Evolutionary conservation across 495 filamentous ascomycete species (phyloP), one percentile per base, ranked within the genome.

Genomic region (Talaromyces proteolyticus): DNA sequence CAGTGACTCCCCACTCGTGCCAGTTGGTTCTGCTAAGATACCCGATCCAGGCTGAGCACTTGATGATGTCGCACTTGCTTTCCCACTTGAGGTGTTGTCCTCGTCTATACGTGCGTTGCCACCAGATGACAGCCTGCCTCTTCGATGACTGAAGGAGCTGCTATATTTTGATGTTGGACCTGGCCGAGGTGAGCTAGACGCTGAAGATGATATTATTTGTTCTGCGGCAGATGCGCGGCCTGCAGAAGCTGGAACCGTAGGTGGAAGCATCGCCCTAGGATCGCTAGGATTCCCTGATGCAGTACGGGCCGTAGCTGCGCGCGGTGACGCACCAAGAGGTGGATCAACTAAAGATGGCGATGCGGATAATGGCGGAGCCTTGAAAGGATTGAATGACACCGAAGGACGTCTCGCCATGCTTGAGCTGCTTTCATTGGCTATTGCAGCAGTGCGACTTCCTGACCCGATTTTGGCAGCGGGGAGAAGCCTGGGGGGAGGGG

Each of bases 351-450:
- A 67, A 6, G 81, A 79, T 6, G 93, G 93, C 8, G 92, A 97
- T n/a, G 87, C 87, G 14, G 91, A 94, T 16, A 98, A 76, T 17
- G 92, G 91, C 7, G 91, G 89, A 6, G 91, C 89, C 68, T 97
- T 98, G 69, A 98, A 98, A 1, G 92, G 86, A 60, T 91, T 87
- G 60, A 96, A 95, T 2, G 91, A 95, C 14, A 95, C 79, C 0
- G 91, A 97, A 8, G 88, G 80, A n/a, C 91, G 83, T 53, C 88
- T 76, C 42, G 78, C 69, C 21, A 78, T 65, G 53, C 58, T 82
- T 57, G 65, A 73, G 46, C 49, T 73, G 34, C 77, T 74, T 51
- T 84, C 82, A 41, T 65, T 60, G 24, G 77, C 76, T 19, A 77
- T 72, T 39, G 80, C 66, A 45, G 81, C 84, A 43, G 82, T 75